Conservation (phyloP, 208 protist species). For the Angomonas deanei region DNA sequence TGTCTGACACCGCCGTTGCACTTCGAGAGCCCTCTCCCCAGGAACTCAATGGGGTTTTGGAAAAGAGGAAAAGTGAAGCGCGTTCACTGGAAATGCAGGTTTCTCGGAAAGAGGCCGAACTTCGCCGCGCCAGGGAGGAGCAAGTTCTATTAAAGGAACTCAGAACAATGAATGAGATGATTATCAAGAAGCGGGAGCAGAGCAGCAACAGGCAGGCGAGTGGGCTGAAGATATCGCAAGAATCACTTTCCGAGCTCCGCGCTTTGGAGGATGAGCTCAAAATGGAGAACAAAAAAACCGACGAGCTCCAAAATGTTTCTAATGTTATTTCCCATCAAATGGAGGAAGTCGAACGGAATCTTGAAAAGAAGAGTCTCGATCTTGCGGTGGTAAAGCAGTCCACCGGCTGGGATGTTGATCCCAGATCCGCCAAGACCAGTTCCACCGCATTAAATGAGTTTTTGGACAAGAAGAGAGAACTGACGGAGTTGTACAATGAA, state of each 20-base stretch:
- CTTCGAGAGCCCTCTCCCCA: constrained; percentile 31
- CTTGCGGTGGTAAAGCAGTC: constrained; percentile 51
- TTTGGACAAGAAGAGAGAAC: constrained; percentile 21
- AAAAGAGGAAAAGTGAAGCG: constrained; percentile 44
- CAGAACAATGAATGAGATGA: constrained; percentile 71
- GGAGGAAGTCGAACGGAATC: constrained; percentile 51
- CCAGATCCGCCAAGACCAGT: constrained; percentile 11
- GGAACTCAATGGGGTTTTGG: constrained; percentile 30
- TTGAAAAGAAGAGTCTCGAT: constrained; percentile 39
- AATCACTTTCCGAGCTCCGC: constrained; percentile 55
- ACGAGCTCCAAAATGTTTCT: constrained; percentile 43
- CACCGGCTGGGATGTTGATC: constrained; percentile 42
- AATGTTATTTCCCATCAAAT: constrained; percentile 38
- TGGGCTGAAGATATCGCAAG: constrained; percentile 49
- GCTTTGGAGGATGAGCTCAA: constrained; percentile 69
- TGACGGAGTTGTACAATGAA: constrained; percentile 38
- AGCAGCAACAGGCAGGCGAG: constrained; percentile 9
- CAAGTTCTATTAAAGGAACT: constrained; percentile 71
- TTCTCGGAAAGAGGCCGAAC: constrained; percentile 61
- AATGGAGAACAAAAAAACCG: constrained; percentile 50
- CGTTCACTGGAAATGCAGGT: constrained; percentile 64
- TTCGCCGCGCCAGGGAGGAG: constrained; percentile 74
- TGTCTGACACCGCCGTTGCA: constrained; percentile 32
- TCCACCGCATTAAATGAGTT: constrained; percentile 42
- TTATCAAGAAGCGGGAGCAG: constrained; percentile 50